A percentile compares a stretch with the other conserved stretches of the same genome.
Evolutionary conservation across 805 yeast species (phyloP).

Genomic region (Saccharomycopsis selenospora): DNA sequence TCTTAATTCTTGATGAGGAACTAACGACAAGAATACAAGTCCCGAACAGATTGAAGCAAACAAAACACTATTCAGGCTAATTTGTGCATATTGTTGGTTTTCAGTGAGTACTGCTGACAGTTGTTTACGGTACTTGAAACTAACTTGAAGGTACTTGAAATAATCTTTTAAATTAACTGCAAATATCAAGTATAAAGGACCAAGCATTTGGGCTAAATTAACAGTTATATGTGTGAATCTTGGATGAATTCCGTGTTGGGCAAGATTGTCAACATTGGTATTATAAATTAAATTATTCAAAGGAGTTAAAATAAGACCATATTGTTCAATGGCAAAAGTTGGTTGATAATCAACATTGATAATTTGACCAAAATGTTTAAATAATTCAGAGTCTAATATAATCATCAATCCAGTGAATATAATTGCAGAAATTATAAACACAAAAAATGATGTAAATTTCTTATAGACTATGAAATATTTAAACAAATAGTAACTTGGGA

Average conservation of each 20-base stretch:
- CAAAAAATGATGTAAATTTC: slow-evolving; percentile 22
- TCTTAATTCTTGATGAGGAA: slow-evolving; percentile 93
- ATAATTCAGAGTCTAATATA: slow-evolving; percentile 43
- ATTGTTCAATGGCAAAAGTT: not conserved
- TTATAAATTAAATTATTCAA: slow-evolving; percentile 73
- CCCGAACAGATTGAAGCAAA: slow-evolving; percentile 59
- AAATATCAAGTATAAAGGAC: slow-evolving; percentile 47
- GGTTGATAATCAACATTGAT: not conserved
- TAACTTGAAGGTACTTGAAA: slow-evolving; percentile 3
- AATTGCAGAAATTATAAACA: slow-evolving; percentile 31
- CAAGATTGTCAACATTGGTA: slow-evolving; percentile 46
- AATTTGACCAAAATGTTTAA: slow-evolving; percentile 4
- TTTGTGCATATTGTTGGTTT: slow-evolving; percentile 9
- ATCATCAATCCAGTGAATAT: slow-evolving; percentile 35
- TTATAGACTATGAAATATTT: slow-evolving; percentile 36
- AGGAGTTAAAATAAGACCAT: slow-evolving; percentile 54
- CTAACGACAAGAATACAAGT: slow-evolving; percentile 48
- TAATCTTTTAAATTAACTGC: slow-evolving; percentile 13
- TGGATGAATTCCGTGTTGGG: slow-evolving; percentile 79
- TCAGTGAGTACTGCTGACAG: not conserved
- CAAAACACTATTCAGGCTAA: slow-evolving; percentile 40
- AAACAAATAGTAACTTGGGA: slow-evolving; percentile 50
- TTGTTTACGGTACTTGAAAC: not conserved
- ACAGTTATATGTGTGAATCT: slow-evolving; percentile 64
- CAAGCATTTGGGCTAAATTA: slow-evolving; percentile 74